Conservation (phyloP, 78 protist genomes). For the Diacronema lutheri region DNA sequence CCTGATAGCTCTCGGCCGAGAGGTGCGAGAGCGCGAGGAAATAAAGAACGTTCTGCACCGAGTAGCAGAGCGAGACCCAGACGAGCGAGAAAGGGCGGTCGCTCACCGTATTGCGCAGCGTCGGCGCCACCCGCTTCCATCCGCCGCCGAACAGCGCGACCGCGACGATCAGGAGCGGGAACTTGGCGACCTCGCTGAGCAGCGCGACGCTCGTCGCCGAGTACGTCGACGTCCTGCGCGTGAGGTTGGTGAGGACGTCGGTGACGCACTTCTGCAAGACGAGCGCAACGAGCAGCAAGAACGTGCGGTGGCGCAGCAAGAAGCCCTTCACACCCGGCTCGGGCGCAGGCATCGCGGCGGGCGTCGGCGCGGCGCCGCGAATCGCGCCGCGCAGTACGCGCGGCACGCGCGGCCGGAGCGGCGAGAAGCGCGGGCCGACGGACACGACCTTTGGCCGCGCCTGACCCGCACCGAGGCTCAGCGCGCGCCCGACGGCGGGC, state of each 20-base stretch:
- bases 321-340: neutral
- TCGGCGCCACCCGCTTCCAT: neutral
- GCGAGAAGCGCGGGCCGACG: too few species aligned
- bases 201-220: neutral
- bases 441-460: too few species aligned
- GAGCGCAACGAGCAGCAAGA: neutral
- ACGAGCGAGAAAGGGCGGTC: neutral
- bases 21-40: slow-evolving; percentile 7
- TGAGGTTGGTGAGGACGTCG: neutral
- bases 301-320: neutral
- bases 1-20: slow-evolving; percentile 17
- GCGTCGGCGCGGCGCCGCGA: too few species aligned
- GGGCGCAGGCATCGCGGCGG: too few species aligned
- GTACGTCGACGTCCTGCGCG: neutral
- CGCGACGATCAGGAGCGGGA: neutral
- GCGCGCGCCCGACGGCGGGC: too few species aligned
- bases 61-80: slow-evolving; percentile 5
- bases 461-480: too few species aligned
- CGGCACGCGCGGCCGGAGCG: too few species aligned
- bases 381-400: too few species aligned
- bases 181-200: neutral
- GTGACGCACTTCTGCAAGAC: slow-evolving; percentile 14
- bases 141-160: neutral
- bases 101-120: neutral
- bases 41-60: slow-evolving; percentile 9